Evolutionary conservation across 2,329 filamentous ascomycete genomes (phyloP).

Genomic region (Aaosphaeria pasadenensis): DNA sequence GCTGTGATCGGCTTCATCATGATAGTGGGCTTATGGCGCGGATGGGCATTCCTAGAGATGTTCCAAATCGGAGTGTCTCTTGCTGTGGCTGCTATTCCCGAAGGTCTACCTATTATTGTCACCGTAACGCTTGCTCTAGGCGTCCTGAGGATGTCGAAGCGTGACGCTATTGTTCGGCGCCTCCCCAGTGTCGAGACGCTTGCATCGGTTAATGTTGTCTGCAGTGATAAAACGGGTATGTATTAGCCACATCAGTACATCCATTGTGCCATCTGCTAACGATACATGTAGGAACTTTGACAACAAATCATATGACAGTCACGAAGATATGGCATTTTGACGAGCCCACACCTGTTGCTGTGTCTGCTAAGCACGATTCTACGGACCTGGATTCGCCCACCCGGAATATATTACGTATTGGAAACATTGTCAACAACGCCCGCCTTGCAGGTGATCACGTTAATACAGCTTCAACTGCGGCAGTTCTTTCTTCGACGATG

Average conservation of each 20-base stretch:
- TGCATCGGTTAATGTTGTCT: constrained; percentile 99
- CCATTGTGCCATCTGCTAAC: constrained; percentile 2
- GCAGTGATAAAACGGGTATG: constrained; percentile 90
- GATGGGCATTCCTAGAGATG: constrained; percentile 85
- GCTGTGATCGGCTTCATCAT: constrained; percentile 92
- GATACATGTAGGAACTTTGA: constrained; percentile 67
- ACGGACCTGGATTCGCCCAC: constrained; percentile 68
- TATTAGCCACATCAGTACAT: neutral
- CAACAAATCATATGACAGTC: constrained; percentile 97
- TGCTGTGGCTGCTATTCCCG: constrained; percentile 92
- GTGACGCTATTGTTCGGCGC: constrained; percentile 90
- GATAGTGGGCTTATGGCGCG: constrained; percentile 83
- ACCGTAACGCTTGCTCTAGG: constrained; percentile 94
- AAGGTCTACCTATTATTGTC: constrained; percentile 96
- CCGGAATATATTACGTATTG: constrained; percentile 79
- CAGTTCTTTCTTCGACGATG: constrained; percentile 82
- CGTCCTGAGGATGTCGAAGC: constrained; percentile 92
- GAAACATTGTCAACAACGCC: constrained; percentile 95
- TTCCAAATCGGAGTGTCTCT: constrained; percentile 97
- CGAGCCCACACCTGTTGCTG: constrained; percentile 54
- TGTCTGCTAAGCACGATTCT: constrained; percentile 52
- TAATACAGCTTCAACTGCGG: constrained; percentile 68
- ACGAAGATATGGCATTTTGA: constrained; percentile 97
- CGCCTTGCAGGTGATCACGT: constrained; percentile 71
- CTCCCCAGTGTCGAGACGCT: constrained; percentile 97